phyloP scores from a whole-genome alignment of 495 filamentous ascomycete species.

The Xylaria curta region DNA sequence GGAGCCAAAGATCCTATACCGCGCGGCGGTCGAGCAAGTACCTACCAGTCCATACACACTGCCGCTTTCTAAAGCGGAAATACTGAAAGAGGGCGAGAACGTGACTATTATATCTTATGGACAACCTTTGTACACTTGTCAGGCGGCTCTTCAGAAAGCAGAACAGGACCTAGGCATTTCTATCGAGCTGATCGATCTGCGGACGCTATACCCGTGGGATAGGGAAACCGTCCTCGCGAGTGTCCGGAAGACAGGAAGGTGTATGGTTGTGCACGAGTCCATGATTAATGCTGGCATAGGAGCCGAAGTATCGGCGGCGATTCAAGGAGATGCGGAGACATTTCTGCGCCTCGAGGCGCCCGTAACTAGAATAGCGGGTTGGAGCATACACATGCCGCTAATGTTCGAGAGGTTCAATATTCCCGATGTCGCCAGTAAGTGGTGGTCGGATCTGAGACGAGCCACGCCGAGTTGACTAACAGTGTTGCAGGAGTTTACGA shows the following conservation, averaged over 20 bases:
- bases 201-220: constrained; percentile 97
- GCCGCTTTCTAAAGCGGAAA: constrained; percentile 86
- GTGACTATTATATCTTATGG: constrained; percentile 92
- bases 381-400: constrained; percentile 85
- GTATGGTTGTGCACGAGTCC: constrained; percentile 92
- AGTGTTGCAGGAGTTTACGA: constrained; percentile 57
- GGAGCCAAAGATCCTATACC: constrained; percentile 95
- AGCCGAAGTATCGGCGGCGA: constrained; percentile 89
- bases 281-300: constrained; percentile 96
- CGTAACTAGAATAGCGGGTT: constrained; percentile 87
- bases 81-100: constrained; percentile 82
- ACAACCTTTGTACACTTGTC: constrained; percentile 88
- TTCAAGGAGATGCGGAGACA: constrained; percentile 80
- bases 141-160: constrained; percentile 76
- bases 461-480: constrained; percentile 31
- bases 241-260: constrained; percentile 87
- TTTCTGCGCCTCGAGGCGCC: constrained; percentile 93
- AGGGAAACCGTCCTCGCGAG: constrained; percentile 81
- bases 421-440: constrained; percentile 91
- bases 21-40: constrained; percentile 94
- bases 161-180: constrained; percentile 82
- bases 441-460: not conserved
- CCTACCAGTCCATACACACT: constrained; percentile 82
- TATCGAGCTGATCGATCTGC: constrained; percentile 88
- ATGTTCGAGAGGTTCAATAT: constrained; percentile 86